Conservation (phyloP, 257 asterid genomes). For the Solanum gandarillasii region DNA sequence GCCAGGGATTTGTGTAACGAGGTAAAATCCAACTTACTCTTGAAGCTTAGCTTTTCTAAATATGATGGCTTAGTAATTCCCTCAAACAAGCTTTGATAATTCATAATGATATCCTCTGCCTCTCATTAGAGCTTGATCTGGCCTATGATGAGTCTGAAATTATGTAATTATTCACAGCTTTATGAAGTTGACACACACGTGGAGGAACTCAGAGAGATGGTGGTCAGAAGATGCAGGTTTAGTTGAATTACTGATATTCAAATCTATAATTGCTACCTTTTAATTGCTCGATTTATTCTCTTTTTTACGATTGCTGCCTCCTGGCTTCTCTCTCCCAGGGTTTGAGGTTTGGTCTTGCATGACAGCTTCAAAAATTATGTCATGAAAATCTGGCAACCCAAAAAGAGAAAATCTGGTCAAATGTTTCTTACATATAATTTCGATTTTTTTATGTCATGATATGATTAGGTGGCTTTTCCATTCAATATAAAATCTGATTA, state of each 20-base stretch:
- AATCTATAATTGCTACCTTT: not conserved
- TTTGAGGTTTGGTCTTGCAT: not conserved
- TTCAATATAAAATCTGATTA: not conserved
- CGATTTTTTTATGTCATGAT: not conserved
- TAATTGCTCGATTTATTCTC: not conserved
- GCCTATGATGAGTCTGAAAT: not conserved
- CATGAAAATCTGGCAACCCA: not conserved
- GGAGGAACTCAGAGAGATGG: conserved; percentile 72
- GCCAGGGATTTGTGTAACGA: conserved; percentile 67
- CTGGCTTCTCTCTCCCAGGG: not conserved
- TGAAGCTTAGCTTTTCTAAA: not conserved
- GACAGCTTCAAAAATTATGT: not conserved
- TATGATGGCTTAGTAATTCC: not conserved
- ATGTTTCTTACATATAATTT: not conserved
- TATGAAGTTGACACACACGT: conserved; percentile 47
- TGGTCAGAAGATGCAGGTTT: conserved; percentile 80
- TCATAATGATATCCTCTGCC: not conserved
- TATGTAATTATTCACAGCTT: conserved; percentile 41
- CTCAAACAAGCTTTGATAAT: not conserved
- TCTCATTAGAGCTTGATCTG: not conserved
- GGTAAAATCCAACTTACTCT: conserved; percentile 24
- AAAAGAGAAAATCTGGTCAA: not conserved
- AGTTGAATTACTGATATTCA: conserved; percentile 3
- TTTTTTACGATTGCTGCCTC: not conserved
- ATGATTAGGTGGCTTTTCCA: not conserved